phyloP scores from a whole-genome alignment of 345 rosid species.

The Acer saccharum region DNA sequence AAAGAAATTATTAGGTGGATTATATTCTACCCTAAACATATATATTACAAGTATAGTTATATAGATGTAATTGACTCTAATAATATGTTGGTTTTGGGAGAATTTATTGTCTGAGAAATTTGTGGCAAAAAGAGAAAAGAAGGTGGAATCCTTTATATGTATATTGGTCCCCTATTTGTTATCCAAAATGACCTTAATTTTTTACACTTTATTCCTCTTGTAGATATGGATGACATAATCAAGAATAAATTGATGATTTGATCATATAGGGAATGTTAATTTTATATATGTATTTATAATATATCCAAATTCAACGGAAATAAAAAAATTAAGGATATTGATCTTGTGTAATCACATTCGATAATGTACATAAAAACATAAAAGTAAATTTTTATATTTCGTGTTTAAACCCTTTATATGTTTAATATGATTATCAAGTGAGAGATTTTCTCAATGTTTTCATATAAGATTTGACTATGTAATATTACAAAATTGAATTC shows the following conservation, averaged over 20 bases:
- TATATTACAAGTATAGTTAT: neutral
- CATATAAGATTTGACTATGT: too few species aligned
- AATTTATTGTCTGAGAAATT: constrained; percentile 16
- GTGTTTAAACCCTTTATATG: too few species aligned
- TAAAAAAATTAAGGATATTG: too few species aligned
- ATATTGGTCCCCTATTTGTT: neutral
- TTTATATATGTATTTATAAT: neutral
- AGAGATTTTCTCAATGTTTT: too few species aligned
- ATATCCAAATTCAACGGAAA: neutral
- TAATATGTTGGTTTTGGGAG: neutral
- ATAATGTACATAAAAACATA: too few species aligned
- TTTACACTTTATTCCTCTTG: constrained; percentile 31
- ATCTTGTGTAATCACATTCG: too few species aligned
- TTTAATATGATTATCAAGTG: too few species aligned
- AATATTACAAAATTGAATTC: too few species aligned
- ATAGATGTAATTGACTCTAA: too few species aligned
- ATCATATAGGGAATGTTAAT: neutral
- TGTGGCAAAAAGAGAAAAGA: constrained; percentile 13
- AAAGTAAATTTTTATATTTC: too few species aligned
- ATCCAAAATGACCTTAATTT: neutral
- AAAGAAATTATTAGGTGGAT: too few species aligned
- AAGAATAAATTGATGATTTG: neutral
- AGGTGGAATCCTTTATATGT: constrained; percentile 6
- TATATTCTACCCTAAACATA: too few species aligned
- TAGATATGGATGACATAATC: constrained; percentile 29